These are phyloP conservation scores for Orbilia ellipsospora DNA, from an alignment of 2,329 filamentous ascomycete species.

Conservation along the genomic window DNA sequence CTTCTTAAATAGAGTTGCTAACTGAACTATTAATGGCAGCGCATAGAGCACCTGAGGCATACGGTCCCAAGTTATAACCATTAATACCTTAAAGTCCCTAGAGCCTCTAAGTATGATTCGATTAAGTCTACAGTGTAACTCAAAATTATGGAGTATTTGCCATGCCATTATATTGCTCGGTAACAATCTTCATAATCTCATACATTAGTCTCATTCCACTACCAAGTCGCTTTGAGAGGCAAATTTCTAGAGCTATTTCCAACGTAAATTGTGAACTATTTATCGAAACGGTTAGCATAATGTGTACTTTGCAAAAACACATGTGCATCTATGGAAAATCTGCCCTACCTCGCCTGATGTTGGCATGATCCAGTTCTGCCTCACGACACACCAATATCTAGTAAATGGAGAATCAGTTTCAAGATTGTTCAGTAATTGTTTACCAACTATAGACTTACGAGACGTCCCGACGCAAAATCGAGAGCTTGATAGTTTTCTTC, in stretches of 20 bases:
- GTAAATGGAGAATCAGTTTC: not conserved
- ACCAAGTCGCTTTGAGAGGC: slow-evolving; percentile 22
- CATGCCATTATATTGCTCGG: too few relatives aligned
- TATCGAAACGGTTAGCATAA: not conserved
- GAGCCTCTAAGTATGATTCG: not conserved
- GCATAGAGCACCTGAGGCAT: not conserved
- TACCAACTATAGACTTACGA: slow-evolving; percentile 2
- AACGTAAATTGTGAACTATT: slow-evolving; percentile 47
- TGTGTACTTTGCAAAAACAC: not conserved
- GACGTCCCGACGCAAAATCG: slow-evolving; percentile 70
- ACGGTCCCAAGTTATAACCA: not conserved
- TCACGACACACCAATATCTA: slow-evolving; percentile 70
- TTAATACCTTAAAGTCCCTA: too few relatives aligned
- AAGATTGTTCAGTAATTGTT: not conserved
- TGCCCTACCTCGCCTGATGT: slow-evolving; percentile 59
- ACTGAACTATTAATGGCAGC: too few relatives aligned
- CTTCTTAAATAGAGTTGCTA: too few relatives aligned
- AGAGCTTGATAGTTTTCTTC: slow-evolving; percentile 67
- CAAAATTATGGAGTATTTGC: too few relatives aligned
- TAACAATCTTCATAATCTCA: too few relatives aligned
- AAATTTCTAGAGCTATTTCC: slow-evolving; percentile 53
- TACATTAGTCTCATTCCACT: not conserved
- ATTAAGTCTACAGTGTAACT: too few relatives aligned
- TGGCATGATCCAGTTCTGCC: slow-evolving; percentile 72
- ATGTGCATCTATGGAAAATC: not conserved